Percentiles rank a stretch among this genome's conserved stretches.
phyloP scores from a whole-genome alignment of 2,329 filamentous ascomycete genomes.

The Neopestalotiopsis rosae region DNA sequence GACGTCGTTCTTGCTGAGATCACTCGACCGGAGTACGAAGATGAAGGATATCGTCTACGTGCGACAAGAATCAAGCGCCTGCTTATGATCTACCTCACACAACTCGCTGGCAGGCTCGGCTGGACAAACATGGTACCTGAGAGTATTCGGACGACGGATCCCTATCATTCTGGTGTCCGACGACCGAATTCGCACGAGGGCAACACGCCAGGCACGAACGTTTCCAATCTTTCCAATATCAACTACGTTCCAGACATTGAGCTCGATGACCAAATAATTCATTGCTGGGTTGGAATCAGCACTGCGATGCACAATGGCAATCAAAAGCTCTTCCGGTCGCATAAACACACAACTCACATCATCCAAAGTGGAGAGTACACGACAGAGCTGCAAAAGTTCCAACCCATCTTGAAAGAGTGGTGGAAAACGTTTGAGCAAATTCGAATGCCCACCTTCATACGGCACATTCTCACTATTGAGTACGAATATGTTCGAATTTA shows the following conservation, averaged over 20 bases:
- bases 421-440: conserved; percentile 82
- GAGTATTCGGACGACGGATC: conserved; percentile 62
- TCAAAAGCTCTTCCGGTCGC: conserved; percentile 83
- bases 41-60: conserved; percentile 77
- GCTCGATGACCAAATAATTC: conserved; percentile 72
- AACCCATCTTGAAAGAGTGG: conserved; percentile 80
- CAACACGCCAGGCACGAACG: conserved; percentile 65
- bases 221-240: conserved; percentile 61
- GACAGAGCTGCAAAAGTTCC: conserved; percentile 79
- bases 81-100: conserved; percentile 88
- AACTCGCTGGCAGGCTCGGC: conserved; percentile 89
- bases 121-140: conserved; percentile 93
- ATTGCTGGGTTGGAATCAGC: conserved; percentile 94
- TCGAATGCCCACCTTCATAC: conserved; percentile 67
- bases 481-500: conserved; percentile 96
- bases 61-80: conserved; percentile 84
- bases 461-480: conserved; percentile 87
- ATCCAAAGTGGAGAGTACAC: conserved; percentile 88
- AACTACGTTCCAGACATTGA: conserved; percentile 72
- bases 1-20: conserved; percentile 71
- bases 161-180: conserved; percentile 54
- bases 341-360: conserved; percentile 85
- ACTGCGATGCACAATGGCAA: conserved; percentile 92
- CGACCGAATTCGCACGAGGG: conserved; percentile 58
- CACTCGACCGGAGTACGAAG: conserved; percentile 70